Conservation (phyloP, 768 basidiomycete genomes). For the Serendipita sp. region DNA sequence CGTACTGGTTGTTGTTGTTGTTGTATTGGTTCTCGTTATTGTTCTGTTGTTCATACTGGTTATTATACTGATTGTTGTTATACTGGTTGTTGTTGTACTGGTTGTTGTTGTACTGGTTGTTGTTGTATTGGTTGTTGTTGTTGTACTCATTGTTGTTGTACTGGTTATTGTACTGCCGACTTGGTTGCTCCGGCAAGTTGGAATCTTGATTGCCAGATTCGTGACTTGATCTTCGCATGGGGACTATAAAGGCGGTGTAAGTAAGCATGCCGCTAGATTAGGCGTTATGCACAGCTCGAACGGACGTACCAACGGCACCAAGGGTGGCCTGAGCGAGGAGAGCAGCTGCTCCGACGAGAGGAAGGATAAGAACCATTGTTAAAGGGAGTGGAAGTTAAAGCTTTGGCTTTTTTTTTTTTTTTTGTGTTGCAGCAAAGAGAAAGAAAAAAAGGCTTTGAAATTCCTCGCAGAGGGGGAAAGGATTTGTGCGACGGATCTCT, state of each 20-base stretch:
- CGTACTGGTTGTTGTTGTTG: background rate
- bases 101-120: too few relatives aligned
- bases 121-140: background rate
- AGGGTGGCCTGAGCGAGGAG: background rate
- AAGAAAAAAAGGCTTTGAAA: background rate
- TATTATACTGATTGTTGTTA: background rate
- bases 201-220: background rate
- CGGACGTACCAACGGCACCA: background rate
- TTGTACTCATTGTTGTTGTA: background rate
- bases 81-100: too few relatives aligned
- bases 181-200: background rate
- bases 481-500: background rate
- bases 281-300: too few relatives aligned
- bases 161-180: background rate
- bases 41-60: background rate
- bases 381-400: background rate
- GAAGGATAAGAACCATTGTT: background rate
- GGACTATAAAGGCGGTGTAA: background rate
- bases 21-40: background rate
- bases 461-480: constrained; percentile 4
- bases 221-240: background rate
- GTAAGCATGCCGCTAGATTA: too few relatives aligned
- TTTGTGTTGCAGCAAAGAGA: background rate
- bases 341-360: background rate
- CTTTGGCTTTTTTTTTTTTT: background rate